phyloP scores from a whole-genome alignment of 192 early-diverging fungal species.

The Coemansia sp. region DNA sequence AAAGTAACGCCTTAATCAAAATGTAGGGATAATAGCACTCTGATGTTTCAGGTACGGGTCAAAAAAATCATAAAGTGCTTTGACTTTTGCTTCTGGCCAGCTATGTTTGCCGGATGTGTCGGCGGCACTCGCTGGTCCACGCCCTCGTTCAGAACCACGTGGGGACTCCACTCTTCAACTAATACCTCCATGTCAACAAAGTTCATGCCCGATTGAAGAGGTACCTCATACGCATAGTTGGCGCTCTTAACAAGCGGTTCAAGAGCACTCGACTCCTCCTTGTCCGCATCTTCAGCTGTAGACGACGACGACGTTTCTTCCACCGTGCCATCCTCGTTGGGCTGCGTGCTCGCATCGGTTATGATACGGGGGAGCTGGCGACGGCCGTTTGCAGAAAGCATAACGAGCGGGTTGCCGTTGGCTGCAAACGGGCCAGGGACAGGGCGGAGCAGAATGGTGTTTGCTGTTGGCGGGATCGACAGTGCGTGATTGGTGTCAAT shows the following conservation, averaged over 20 bases:
- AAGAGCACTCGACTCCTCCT: conserved; percentile 14
- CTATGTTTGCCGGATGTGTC: background rate
- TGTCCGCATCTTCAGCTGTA: conserved; percentile 39
- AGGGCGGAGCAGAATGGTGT: conserved; percentile 27
- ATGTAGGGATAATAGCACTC: background rate
- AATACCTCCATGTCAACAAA: conserved; percentile 29
- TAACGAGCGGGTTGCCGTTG: conserved; percentile 22
- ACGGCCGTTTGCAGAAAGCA: conserved; percentile 25
- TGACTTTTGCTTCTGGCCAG: conserved; percentile 2
- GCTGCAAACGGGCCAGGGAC: conserved; percentile 34
- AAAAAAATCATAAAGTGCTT: conserved; percentile 27
- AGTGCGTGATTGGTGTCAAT: conserved; percentile 33
- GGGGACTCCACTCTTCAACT: conserved; percentile 27
- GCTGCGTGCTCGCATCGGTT: conserved; percentile 9
- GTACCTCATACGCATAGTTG: conserved; percentile 38
- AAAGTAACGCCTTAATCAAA: background rate
- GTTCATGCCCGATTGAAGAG: conserved; percentile 33
- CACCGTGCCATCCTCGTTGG: conserved; percentile 15
- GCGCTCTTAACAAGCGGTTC: conserved; percentile 26
- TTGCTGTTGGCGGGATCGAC: conserved; percentile 16
- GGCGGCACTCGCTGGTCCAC: conserved; percentile 48
- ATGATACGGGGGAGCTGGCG: conserved; percentile 31
- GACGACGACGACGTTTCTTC: conserved; percentile 31
- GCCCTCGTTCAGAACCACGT: conserved; percentile 13
- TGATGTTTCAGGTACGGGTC: conserved; percentile 14